phyloP scores from a whole-genome alignment of 257 asterid genomes.

The Echites panduratus region DNA sequence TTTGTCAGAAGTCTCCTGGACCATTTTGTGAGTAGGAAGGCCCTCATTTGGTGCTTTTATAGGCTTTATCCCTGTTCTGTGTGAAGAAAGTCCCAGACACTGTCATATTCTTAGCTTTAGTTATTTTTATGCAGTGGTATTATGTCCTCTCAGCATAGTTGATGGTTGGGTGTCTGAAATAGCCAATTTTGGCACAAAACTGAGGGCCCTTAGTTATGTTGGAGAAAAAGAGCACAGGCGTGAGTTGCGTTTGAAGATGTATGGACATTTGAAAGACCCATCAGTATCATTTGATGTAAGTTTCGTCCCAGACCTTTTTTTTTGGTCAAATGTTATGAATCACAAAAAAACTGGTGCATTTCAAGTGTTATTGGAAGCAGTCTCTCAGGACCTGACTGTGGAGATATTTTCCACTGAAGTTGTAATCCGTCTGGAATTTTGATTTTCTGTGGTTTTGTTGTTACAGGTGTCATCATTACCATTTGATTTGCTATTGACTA shows the following conservation, averaged over 20 bases:
- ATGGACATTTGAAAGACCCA: conserved; percentile 36
- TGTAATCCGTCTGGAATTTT: not conserved
- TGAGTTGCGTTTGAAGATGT: conserved; percentile 54
- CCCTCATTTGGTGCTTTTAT: not conserved
- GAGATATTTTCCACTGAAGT: not conserved
- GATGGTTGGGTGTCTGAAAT: conserved; percentile 88
- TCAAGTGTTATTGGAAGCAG: not conserved
- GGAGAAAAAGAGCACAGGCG: conserved; percentile 83
- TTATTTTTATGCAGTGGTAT: conserved; percentile 64
- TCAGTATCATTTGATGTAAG: conserved; percentile 39
- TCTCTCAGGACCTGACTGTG: not conserved
- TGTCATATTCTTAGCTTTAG: conserved; percentile 13
- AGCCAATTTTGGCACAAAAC: conserved; percentile 60
- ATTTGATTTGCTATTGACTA: conserved; percentile 78
- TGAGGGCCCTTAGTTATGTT: conserved; percentile 67
- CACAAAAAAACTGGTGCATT: not conserved
- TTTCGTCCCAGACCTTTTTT: conserved; percentile 1
- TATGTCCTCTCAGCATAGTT: conserved; percentile 88
- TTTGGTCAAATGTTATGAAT: conserved; percentile 3
- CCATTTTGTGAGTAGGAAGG: conserved; percentile 66
- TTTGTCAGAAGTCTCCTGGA: conserved; percentile 53
- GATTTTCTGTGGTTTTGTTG: conserved; percentile 11
- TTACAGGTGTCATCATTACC: conserved; percentile 58
- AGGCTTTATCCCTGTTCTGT: conserved; percentile 5
- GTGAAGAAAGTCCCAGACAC: conserved; percentile 14